phyloP scores from a whole-genome alignment of 495 filamentous ascomycete genomes.

The Aspergillus sclerotiicarbonarius region DNA sequence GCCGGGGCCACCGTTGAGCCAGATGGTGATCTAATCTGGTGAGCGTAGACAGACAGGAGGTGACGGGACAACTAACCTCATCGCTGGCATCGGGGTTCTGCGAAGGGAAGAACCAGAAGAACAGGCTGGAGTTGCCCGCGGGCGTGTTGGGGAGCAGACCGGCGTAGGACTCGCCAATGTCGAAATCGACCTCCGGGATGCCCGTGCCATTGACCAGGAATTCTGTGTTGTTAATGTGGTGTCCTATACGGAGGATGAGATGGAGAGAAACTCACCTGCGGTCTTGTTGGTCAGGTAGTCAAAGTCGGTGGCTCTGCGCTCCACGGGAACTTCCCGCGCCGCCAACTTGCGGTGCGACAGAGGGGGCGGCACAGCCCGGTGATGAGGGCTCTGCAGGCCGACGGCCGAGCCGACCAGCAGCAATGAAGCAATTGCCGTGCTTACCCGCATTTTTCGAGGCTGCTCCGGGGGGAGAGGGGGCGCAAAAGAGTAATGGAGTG shows the following conservation, averaged over 20 bases:
- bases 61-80: slow-evolving; percentile 55
- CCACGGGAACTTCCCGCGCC: neutral
- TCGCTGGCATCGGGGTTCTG: slow-evolving; percentile 52
- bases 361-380: neutral
- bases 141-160: slow-evolving; percentile 69
- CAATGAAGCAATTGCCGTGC: slow-evolving; percentile 1
- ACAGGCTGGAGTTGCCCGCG: slow-evolving; percentile 54
- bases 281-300: slow-evolving; percentile 2
- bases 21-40: slow-evolving; percentile 56
- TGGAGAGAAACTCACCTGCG: neutral
- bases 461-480: too few species aligned
- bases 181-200: slow-evolving; percentile 71
- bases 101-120: slow-evolving; percentile 78
- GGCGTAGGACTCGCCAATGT: slow-evolving; percentile 75
- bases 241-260: neutral
- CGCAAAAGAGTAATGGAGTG: too few species aligned
- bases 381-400: slow-evolving; percentile 1
- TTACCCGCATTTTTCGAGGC: neutral
- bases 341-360: neutral
- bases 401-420: neutral
- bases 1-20: slow-evolving; percentile 70
- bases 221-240: slow-evolving; percentile 24
- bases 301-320: neutral
- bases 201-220: slow-evolving; percentile 65
- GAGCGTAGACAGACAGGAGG: slow-evolving; percentile 10